phyloP scores from a whole-genome alignment of 139 green algal genomes.

The Chlorella sorokiniana region DNA sequence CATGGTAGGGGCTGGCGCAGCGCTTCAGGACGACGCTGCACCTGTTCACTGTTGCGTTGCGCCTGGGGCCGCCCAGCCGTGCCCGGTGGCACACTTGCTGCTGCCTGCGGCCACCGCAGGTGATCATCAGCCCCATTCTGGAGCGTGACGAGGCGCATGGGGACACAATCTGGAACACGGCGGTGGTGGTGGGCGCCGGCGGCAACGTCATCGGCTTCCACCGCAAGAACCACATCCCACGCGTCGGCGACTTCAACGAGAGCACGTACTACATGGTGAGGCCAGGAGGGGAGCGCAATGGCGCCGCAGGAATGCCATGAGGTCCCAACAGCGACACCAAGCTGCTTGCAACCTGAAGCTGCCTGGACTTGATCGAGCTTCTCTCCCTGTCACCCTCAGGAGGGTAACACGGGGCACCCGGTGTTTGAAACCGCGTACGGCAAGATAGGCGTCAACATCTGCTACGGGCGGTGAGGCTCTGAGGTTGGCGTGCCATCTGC shows the following conservation, averaged over 20 bases:
- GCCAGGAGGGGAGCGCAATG: background rate
- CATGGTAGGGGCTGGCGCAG: conserved; percentile 34
- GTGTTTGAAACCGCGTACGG: conserved; percentile 94
- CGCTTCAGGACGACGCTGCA: background rate
- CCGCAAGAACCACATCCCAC: conserved; percentile 97
- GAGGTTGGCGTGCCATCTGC: too few species aligned
- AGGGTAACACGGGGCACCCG: conserved; percentile 73
- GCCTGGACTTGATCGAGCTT: background rate
- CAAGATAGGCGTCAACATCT: conserved; percentile 96
- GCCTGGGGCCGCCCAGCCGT: background rate
- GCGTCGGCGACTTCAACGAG: conserved; percentile 98
- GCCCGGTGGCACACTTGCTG: background rate
- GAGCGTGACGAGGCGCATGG: conserved; percentile 85
- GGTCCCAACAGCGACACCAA: too few species aligned
- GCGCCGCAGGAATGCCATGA: too few species aligned
- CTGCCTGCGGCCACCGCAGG: conserved; percentile 49
- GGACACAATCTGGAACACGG: conserved; percentile 96
- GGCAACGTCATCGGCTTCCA: conserved; percentile 92
- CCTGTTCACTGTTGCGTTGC: background rate
- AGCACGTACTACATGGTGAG: conserved; percentile 93
- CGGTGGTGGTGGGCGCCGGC: conserved; percentile 93
- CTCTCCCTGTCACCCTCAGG: conserved; percentile 34
- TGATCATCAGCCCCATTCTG: conserved; percentile 93
- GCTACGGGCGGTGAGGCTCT: conserved; percentile 84
- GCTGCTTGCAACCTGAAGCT: background rate